phyloP scores from a whole-genome alignment of 139 green algal genomes.

The Tetradesmus lagerheimii region DNA sequence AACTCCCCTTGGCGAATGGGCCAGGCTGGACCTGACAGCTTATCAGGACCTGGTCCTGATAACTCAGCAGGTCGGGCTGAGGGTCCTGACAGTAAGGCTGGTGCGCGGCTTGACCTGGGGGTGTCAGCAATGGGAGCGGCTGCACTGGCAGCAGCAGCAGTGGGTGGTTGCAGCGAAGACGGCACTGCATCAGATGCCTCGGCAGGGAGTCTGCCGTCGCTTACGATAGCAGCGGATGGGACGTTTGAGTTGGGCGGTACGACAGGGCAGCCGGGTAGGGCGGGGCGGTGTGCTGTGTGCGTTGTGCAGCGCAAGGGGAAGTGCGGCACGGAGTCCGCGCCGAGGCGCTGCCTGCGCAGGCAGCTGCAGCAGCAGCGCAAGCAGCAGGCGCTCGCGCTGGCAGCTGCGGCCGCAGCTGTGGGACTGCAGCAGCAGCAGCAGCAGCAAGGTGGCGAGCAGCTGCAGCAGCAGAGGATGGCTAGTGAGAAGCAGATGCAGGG shows the following conservation, averaged over 20 bases:
- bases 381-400: background rate
- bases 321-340: slow-evolving; percentile 72
- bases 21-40: background rate
- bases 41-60: background rate
- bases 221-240: background rate
- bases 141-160: background rate
- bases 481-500: background rate
- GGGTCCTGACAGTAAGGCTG: background rate
- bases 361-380: slow-evolving; percentile 42
- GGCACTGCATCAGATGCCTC: background rate
- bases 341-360: slow-evolving; percentile 68
- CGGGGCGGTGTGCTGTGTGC: slow-evolving; percentile 73
- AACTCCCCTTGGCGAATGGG: background rate
- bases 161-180: background rate
- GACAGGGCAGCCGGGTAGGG: slow-evolving; percentile 27
- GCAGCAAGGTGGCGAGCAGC: background rate
- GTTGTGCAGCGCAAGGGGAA: slow-evolving; percentile 75
- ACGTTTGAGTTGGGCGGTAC: background rate
- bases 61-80: too few relatives aligned
- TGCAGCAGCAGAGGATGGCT: background rate
- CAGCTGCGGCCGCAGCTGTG: background rate
- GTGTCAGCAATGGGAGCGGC: background rate
- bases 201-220: background rate
- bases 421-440: background rate
- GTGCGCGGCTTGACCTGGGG: background rate